phyloP scores from a whole-genome alignment of 345 rosid genomes.

The Eucalyptus pumila region DNA sequence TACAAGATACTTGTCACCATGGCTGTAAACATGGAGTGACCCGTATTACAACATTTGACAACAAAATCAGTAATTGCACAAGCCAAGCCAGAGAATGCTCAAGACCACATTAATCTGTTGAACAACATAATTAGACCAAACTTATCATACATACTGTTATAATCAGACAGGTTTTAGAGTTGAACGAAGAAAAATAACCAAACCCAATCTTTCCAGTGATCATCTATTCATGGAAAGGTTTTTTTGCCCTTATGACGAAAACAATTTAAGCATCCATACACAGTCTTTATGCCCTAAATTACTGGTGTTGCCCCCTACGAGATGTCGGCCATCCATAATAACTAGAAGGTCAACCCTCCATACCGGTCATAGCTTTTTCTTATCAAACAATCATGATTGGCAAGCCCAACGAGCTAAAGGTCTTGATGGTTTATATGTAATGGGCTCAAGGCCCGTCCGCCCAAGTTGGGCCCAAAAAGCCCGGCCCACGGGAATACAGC shows the following conservation, averaged over 20 bases:
- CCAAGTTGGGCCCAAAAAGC: no score
- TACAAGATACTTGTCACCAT: rapidly evolving
- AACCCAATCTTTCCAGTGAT: neutral
- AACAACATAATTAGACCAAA: neutral
- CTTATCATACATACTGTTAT: neutral
- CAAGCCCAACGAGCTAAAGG: no score
- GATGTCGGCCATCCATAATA: neutral
- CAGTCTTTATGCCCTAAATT: neutral
- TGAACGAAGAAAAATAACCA: neutral
- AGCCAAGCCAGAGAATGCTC: neutral
- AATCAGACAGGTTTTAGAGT: neutral
- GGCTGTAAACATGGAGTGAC: neutral
- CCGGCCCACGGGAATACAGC: no score
- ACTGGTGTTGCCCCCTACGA: neutral
- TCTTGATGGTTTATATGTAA: no score
- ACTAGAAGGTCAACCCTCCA: neutral
- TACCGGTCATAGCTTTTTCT: neutral
- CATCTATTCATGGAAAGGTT: no score
- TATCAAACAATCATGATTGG: neutral
- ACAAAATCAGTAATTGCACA: neutral
- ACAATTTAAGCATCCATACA: neutral
- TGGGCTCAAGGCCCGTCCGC: no score
- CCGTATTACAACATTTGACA: neutral
- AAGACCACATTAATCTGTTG: neutral
- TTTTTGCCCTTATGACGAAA: rapidly evolving